Percentiles rank a stretch among this genome's conserved stretches.
phyloP scores from a whole-genome alignment of 352 stramenopile species.

The Saprolegnia parasitica region DNA sequence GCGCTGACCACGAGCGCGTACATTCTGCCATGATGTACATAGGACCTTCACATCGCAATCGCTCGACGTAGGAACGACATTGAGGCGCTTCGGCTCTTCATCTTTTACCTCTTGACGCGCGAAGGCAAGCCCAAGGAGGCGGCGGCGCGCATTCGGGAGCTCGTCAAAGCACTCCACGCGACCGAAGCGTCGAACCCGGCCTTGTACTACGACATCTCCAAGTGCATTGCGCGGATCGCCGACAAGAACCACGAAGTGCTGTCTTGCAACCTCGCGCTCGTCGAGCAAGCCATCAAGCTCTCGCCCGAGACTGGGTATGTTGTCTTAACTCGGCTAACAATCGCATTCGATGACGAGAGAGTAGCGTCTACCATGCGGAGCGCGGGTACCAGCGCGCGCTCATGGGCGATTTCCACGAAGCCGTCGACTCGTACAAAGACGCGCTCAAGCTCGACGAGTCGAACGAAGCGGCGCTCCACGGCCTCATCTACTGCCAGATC shows the following conservation, averaged over 20 bases:
- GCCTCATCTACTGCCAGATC: slow-evolving; percentile 91
- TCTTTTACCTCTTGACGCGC: slow-evolving; percentile 62
- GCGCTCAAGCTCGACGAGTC: slow-evolving; percentile 81
- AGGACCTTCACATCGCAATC: neutral
- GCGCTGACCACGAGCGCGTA: slow-evolving; percentile 55
- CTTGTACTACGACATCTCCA: slow-evolving; percentile 57
- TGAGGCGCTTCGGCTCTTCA: slow-evolving; percentile 59
- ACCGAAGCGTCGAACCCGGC: slow-evolving; percentile 63
- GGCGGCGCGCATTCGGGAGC: slow-evolving; percentile 50
- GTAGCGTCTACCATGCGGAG: slow-evolving; percentile 58
- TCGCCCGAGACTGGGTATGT: slow-evolving; percentile 43
- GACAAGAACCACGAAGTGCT: slow-evolving; percentile 63
- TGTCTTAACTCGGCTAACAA: no score
- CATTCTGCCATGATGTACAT: neutral
- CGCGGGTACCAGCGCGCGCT: slow-evolving; percentile 71
- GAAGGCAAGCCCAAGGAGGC: slow-evolving; percentile 55
- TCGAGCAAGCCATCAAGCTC: slow-evolving; percentile 62
- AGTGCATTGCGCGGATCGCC: slow-evolving; percentile 58
- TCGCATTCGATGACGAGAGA: no score
- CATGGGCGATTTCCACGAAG: slow-evolving; percentile 67
- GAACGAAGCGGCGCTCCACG: slow-evolving; percentile 84
- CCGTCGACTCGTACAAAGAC: slow-evolving; percentile 84
- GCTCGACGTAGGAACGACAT: slow-evolving; percentile 42
- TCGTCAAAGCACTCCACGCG: slow-evolving; percentile 64
- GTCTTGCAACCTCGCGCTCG: slow-evolving; percentile 60